phyloP scores from a whole-genome alignment of 2,329 filamentous ascomycete genomes.

The Phialocephala subalpina region DNA sequence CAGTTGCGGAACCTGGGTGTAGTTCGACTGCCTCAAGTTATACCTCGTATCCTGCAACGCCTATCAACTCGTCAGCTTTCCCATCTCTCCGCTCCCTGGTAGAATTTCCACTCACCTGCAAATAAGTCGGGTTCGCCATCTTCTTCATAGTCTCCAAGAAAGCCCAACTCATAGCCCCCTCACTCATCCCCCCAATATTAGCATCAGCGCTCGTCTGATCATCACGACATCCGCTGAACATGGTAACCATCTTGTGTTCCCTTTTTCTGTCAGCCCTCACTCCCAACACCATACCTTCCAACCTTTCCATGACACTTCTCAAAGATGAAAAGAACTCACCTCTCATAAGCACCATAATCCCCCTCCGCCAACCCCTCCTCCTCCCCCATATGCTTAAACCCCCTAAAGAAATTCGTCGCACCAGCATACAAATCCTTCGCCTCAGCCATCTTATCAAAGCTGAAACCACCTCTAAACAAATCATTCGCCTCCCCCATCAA shows the following conservation, averaged over 20 bases:
- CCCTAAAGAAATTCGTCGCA: slow-evolving; percentile 61
- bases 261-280: too few relatives aligned
- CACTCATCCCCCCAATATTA: slow-evolving; percentile 44
- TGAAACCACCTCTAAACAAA: slow-evolving; percentile 59
- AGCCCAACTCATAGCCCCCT: slow-evolving; percentile 51
- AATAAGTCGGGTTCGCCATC: slow-evolving; percentile 44
- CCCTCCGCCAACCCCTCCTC: slow-evolving; percentile 54
- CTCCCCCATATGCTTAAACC: slow-evolving; percentile 56
- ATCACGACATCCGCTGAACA: slow-evolving; percentile 51
- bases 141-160: slow-evolving; percentile 47
- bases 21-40: slow-evolving; percentile 40
- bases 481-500: slow-evolving; percentile 58
- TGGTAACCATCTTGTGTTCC: slow-evolving; percentile 50
- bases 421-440: slow-evolving; percentile 60
- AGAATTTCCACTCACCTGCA: slow-evolving; percentile 45
- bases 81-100: background rate
- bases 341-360: slow-evolving; percentile 49
- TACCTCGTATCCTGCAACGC: slow-evolving; percentile 42
- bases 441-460: slow-evolving; percentile 53
- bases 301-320: too few relatives aligned
- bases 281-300: too few relatives aligned
- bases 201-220: slow-evolving; percentile 51
- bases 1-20: slow-evolving; percentile 44
- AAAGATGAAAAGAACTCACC: too few relatives aligned
- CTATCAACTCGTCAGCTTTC: slow-evolving; percentile 24